These are phyloP conservation scores for Aspergillus glaucus DNA, from an alignment of 2,329 filamentous ascomycete species.

Conservation along the genomic window DNA sequence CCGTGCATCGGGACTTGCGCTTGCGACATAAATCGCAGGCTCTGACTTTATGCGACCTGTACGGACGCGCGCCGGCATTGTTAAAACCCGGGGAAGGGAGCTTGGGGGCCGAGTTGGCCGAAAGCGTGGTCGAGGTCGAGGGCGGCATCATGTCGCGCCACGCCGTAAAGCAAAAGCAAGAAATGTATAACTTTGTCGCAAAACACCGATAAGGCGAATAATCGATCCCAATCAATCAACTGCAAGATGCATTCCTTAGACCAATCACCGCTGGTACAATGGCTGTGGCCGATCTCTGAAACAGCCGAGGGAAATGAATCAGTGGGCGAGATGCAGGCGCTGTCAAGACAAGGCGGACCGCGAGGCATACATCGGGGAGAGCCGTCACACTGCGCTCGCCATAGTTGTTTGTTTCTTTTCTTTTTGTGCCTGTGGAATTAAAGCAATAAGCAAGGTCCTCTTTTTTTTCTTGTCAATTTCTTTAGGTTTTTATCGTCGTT, in stretches of 20 bases:
- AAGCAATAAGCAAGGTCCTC: background rate
- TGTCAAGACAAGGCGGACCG: background rate
- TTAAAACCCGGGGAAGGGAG: constrained; percentile 27
- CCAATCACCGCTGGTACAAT: constrained; percentile 1
- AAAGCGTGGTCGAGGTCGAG: constrained; percentile 19
- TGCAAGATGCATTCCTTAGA: background rate
- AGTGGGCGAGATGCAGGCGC: background rate
- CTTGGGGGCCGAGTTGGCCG: constrained; percentile 27
- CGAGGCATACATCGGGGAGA: background rate
- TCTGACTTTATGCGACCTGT: constrained; percentile 56
- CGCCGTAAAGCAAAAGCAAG: background rate
- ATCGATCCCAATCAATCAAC: constrained; percentile 1
- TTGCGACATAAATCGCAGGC: constrained; percentile 56
- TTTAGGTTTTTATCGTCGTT: background rate
- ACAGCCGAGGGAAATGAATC: background rate
- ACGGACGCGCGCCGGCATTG: constrained; percentile 46
- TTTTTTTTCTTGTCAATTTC: background rate
- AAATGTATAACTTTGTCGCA: background rate
- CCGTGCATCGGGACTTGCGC: constrained; percentile 57
- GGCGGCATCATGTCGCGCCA: constrained; percentile 25
- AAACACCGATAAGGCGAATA: background rate
- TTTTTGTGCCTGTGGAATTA: background rate
- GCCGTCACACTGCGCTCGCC: background rate
- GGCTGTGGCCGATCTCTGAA: background rate
- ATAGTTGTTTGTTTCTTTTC: background rate